These are phyloP conservation scores for Phialophora macrospora DNA, from an alignment of 2,329 filamentous ascomycete species.

Conservation along the genomic window DNA sequence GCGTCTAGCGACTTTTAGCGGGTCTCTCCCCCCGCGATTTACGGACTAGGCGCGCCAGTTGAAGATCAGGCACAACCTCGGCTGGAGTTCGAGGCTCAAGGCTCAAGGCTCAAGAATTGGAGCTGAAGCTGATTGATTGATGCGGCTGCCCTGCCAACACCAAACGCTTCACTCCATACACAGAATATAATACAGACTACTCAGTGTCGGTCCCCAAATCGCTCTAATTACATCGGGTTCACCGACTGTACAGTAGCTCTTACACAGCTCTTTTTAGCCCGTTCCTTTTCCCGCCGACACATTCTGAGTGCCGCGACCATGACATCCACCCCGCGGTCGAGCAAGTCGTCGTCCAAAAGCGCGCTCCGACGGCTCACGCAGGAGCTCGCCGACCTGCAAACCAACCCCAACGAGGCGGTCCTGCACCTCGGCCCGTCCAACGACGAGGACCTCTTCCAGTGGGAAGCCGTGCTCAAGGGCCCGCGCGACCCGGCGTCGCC, in stretches of 20 bases:
- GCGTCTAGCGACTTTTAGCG: constrained; percentile 1
- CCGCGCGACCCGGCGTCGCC: constrained; percentile 45
- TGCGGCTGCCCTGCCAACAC: constrained; percentile 12
- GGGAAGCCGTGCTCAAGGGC: constrained; percentile 66
- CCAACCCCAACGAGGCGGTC: constrained; percentile 61
- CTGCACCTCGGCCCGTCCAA: constrained; percentile 61
- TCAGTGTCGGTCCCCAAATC: background rate
- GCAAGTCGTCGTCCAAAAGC: constrained; percentile 30
- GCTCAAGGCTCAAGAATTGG: background rate
- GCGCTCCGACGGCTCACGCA: constrained; percentile 65
- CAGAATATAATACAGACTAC: background rate
- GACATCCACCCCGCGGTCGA: constrained; percentile 18
- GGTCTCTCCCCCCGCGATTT: constrained; percentile 1
- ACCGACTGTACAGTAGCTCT: background rate
- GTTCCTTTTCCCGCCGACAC: background rate
- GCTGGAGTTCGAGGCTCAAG: background rate
- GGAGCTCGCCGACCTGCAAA: constrained; percentile 64
- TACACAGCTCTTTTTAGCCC: background rate
- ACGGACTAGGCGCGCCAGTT: background rate
- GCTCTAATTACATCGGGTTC: no score
- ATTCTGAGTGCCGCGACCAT: background rate
- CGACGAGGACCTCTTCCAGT: constrained; percentile 63
- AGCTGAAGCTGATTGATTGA: background rate
- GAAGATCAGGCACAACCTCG: constrained; percentile 17
- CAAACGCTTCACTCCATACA: background rate